Base-by-base conservation (phyloP, 352 stramenopile genomes). In the Globisporangium spinosum region DNA sequence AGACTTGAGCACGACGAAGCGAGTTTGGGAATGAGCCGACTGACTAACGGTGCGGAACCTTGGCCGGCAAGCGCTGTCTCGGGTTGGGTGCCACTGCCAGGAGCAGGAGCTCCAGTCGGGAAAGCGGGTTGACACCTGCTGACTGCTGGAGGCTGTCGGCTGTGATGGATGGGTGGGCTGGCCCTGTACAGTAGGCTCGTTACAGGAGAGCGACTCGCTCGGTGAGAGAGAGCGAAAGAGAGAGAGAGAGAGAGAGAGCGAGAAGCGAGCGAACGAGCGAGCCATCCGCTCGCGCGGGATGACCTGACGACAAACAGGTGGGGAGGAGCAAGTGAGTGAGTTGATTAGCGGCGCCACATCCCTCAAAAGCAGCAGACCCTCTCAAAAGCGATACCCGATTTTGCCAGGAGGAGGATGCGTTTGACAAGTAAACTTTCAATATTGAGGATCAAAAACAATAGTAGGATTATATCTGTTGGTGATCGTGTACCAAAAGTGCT, bases 1-100 rank as follows among this genome's bases (percentile, higher is more conserved):
- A 55, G 43, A 68, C 62, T 68, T 62, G 62, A 35, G 22, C 62
- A 17, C 62, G 62, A 53, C 23, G 15, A 6, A 25, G 53, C 62
- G 35, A 64, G 23, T 40, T 54, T 45, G 22, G 23, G 58, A 64
- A 55, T 64, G 58, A 64, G 35, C 15, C 4, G 56, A 27, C 27
- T 43, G 45, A 25, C n/a, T 17, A 27, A 20, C 49, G 35, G 35
- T 43, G 38, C 38, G 38, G 38, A 13, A 20, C 10, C 38, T 10
- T 45, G 38, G 10, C 13, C 7, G 40, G 40, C 40, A 5, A 47
- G 9, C 25, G 25, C 25, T 27, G 25, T 27, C 25, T 27, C 25
- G 25, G 25, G 25, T 27, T 27, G 25, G 25, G 25, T 27, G 25
- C 25, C 25, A 2, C 25, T 2, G 25, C 25, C 25, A 27, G 25